Base-by-base conservation (phyloP, 129 eudicot genomes). In the Tagetes erecta region DNA sequence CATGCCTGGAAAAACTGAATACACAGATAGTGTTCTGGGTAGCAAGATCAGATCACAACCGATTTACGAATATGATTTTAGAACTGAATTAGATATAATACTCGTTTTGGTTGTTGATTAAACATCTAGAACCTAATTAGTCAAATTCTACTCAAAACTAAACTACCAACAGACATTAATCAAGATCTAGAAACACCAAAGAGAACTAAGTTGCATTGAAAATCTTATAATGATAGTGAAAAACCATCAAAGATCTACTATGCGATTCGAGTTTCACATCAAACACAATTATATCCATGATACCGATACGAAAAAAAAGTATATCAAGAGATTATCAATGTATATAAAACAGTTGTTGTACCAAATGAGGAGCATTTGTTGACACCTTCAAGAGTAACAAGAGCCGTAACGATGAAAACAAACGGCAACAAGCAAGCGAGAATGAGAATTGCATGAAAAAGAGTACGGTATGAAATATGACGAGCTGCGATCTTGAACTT, bases 341-440 rank as follows among this genome's bases (percentile, higher is more conserved):
- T 31, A 46, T 10, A 84, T 39, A 50, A 70, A 39, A 30, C 9
- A 47, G 35, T n/a, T 13, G 2, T 46, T 46, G 73, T 87, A 94
- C 97, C 97, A 40, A 94, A 75, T 1, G 97, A 88, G 52, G 97
- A 91, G 77, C 97, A 94, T 84, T 91, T 94, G 88, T 94, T 91
- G 87, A 88, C 99, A 80, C 99, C 99, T 88, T 94, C 99, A 60
- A 94, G 96, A 75, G 99, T 94, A 83, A 91, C 97, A 59, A 91
- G 75, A 67, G 99, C 99, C 3, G 99, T 94, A 67, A 91, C 86
- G 62, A 94, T 94, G 86, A 94, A 94, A 49, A 91, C 94, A 47
- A 94, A 94, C 0, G 99, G 99, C 83, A 94, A 82, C 80, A 94
- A 71, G 80, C 86, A 88, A 12, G 99, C 96, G 3, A 91, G 91